Evolutionary conservation across 1,284 basidiomycete species (phyloP).

Genomic region (Trametes versicolor): DNA sequence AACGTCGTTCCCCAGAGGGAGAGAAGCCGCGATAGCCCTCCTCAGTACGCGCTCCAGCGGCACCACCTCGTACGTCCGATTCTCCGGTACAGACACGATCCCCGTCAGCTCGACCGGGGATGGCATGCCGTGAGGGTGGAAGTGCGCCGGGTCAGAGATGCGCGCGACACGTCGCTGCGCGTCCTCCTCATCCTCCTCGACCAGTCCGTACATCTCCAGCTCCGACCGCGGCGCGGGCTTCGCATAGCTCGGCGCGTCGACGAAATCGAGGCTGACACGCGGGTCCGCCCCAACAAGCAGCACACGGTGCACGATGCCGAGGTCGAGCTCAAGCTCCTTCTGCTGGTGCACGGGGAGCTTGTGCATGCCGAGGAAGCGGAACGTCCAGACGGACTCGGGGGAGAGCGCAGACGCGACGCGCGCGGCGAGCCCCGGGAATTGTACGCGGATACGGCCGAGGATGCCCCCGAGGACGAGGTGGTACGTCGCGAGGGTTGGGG

Average conservation of each 20-base stretch:
- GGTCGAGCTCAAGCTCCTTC: slow-evolving; percentile 15
- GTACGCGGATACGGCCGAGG: slow-evolving; percentile 32
- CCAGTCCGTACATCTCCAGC: not conserved
- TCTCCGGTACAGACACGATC: slow-evolving; percentile 7
- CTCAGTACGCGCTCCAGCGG: slow-evolving; percentile 43
- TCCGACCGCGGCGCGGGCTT: not conserved
- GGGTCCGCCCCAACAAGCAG: slow-evolving; percentile 29
- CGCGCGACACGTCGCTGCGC: slow-evolving; percentile 6
- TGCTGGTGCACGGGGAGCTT: slow-evolving; percentile 10
- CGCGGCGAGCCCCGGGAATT: slow-evolving; percentile 23
- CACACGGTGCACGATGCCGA: slow-evolving; percentile 28
- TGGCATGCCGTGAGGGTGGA: slow-evolving; percentile 28
- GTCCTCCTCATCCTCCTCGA: not conserved
- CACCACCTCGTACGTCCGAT: slow-evolving; percentile 23
- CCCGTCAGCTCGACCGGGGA: slow-evolving; percentile 25
- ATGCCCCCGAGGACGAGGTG: slow-evolving; percentile 47
- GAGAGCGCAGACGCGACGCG: not conserved
- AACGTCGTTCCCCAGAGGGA: not conserved
- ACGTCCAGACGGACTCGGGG: slow-evolving; percentile 36
- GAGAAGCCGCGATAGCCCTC: slow-evolving; percentile 36
- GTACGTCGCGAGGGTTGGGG: slow-evolving; percentile 51
- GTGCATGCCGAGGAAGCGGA: slow-evolving; percentile 43
- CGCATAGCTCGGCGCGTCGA: slow-evolving; percentile 19
- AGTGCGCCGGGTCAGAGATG: slow-evolving; percentile 6
- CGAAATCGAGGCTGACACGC: slow-evolving; percentile 27